Base-by-base conservation (phyloP, 805 yeast genomes). In the Lachancea thermotolerans region DNA sequence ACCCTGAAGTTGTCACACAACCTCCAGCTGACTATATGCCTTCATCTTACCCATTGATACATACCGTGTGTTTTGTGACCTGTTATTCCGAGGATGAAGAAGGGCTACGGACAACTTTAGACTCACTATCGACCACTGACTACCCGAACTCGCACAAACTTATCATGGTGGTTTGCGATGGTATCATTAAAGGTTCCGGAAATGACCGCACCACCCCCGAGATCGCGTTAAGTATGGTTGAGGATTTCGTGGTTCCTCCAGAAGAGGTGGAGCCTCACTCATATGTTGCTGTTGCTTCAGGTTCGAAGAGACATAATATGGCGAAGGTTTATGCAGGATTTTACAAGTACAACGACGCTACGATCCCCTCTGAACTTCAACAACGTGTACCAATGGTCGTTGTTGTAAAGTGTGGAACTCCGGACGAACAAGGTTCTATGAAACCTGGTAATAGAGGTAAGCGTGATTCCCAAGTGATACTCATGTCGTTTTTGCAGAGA, bases 391-490 rank as follows among this genome's bases (percentile, higher is more conserved):
- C 96, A 1, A 71, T 89, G 52, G 60, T 90, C 17, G 70, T 82
- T 28, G 71, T 90, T 55, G 95, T 86, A 28, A 89, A 89, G 63
- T 85, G 95, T 66, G 97, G 97, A 49, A 82, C 95, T 0, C 87
- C 88, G 10, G 81, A 73, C 17, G 96, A 88, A 62, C 81, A 78
- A 29, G 73, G 74, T 11, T 71, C 82, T 3, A 70, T 81, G 2
- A 82, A 81, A 59, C 95, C 96, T 4, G 97, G 97, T 54, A 89
- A 89, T 64, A 81, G 97, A 73, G 97, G 97, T 67, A 89, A 89
- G 65, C 85, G 97, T 69, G 97, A 89, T 61, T 86, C 96, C 17
- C 97, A 89, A 64, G 81, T 89, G 48, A 82, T 89, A 49, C 70
- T 89, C 56, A 89, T 89, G 96, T 81, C 91, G 0, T 89, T 89